Evolutionary conservation across 768 basidiomycete genomes (phyloP), one percentile per base, ranked within the genome.

Genomic region (Hygrocybe punicea): DNA sequence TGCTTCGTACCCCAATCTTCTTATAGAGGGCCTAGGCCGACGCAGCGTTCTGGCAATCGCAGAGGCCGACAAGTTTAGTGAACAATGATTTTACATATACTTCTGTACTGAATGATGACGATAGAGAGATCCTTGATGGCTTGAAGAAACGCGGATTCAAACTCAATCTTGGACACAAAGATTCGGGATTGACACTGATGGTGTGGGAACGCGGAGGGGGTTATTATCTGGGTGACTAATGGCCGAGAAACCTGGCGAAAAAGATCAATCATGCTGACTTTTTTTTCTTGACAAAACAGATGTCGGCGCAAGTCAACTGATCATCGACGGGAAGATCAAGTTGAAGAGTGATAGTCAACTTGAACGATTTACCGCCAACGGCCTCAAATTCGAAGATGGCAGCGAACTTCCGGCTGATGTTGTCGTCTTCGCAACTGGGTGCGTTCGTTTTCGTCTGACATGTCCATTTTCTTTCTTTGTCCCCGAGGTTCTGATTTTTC

Each of bases 261-360:
- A 35, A 25, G 9, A 14, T 13, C 14, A n/a, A 34, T 13, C 35
- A 9, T 3, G 5, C 16, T 9, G n/a, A 37, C 45, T 19, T 44
- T 36, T 42, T 25, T 29, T n/a, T 24, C 9, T n/a, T 8, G 25
- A n/a, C n/a, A n/a, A 13, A 16, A 1, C 49, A 84, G 83, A 85
- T 61, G 79, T 80, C 49, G 86, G 85, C 57, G 82, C 78, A 4
- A 79, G 79, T 56, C 78, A 84, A 65, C 72, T 82, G 58, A 82
- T 88, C 59, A 77, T 81, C 25, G 83, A 86, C 58, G 83, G 85
- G 19, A 84, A 86, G 67, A 86, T 89, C 72, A 86, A 87, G 67
- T 71, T 89, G 60, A 88, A 89, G 73, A 84, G 78, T 67, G 84
- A 83, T 57, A 72, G 75, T 52, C 69, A 68, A 29, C 78, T 86